Conservation (phyloP, 306 rosid genomes). For the Acacia confusa region DNA sequence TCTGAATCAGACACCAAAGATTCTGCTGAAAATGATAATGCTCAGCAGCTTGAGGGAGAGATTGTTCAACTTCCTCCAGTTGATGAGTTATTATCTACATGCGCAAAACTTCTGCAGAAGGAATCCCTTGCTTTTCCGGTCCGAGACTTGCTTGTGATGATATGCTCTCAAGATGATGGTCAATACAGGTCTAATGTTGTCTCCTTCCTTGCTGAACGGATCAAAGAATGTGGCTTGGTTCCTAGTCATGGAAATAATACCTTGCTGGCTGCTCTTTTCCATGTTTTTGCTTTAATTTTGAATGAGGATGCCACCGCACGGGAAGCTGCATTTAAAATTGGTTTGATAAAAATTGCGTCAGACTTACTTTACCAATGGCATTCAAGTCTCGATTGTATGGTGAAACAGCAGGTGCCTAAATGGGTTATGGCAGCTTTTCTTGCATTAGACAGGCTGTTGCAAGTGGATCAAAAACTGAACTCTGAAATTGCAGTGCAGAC, state of each 20-base stretch:
- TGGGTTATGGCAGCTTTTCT: constrained; percentile 97
- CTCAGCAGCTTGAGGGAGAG: constrained; percentile 79
- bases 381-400: constrained; percentile 51
- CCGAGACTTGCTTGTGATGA: constrained; percentile 84
- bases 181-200: constrained; percentile 65
- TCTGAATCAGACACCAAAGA: constrained; percentile 82
- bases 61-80: constrained; percentile 81
- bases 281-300: constrained; percentile 88
- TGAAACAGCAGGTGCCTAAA: constrained; percentile 72
- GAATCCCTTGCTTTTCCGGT: constrained; percentile 91
- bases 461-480: constrained; percentile 83
- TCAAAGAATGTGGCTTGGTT: constrained; percentile 68
- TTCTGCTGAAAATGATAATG: constrained; percentile 47
- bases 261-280: constrained; percentile 83
- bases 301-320: constrained; percentile 85
- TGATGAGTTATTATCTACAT: constrained; percentile 81
- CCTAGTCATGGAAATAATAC: constrained; percentile 51
- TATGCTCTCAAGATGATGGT: constrained; percentile 91
- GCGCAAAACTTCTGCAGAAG: constrained; percentile 81
- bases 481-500: constrained; percentile 79
- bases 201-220: constrained; percentile 69
- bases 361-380: constrained; percentile 86
- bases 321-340: constrained; percentile 79
- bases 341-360: constrained; percentile 71
- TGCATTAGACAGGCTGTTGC: constrained; percentile 88